Percentiles rank a stretch among this genome's conserved stretches.
Evolutionary conservation across 1,139 yeast species (phyloP).

Genomic region (Geotrichum klebahnii): DNA sequence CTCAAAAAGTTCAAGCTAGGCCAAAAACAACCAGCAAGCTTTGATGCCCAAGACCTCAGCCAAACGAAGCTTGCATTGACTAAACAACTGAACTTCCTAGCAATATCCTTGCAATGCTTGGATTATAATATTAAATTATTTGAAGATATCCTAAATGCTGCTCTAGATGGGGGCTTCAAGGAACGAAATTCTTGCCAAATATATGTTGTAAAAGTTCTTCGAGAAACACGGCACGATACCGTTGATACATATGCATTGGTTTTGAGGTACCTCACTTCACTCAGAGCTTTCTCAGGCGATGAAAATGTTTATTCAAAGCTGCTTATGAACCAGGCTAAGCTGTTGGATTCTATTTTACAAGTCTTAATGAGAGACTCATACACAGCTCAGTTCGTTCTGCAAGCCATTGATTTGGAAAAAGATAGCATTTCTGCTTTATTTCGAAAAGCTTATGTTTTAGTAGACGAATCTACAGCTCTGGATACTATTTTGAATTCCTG

Average conservation of each 20-base stretch:
- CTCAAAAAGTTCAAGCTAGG: not conserved
- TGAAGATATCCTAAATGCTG: too few species aligned
- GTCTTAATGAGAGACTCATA: not conserved
- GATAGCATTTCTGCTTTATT: conserved; percentile 3
- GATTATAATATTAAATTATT: too few species aligned
- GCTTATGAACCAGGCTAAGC: conserved; percentile 15
- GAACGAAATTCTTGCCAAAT: too few species aligned
- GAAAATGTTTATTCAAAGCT: conserved; percentile 17
- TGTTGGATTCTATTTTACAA: conserved; percentile 12
- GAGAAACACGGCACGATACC: too few species aligned
- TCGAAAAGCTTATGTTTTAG: conserved; percentile 1
- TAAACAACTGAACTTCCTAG: too few species aligned
- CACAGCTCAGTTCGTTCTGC: not conserved
- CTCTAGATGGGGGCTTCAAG: too few species aligned
- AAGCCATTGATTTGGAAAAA: conserved; percentile 6
- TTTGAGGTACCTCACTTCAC: conserved; percentile 15
- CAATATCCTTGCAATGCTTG: too few species aligned
- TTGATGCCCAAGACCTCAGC: not conserved
- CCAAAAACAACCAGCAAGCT: not conserved
- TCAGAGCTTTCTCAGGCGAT: conserved; percentile 17
- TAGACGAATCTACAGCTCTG: not conserved
- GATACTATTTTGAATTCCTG: conserved; percentile 3
- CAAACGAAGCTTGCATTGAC: not conserved
- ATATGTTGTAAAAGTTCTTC: too few species aligned
- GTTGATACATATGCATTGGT: not conserved